Evolutionary conservation across 805 yeast genomes (phyloP), one percentile per base, ranked within the genome.

Genomic region (Barnettozyma siamensis): DNA sequence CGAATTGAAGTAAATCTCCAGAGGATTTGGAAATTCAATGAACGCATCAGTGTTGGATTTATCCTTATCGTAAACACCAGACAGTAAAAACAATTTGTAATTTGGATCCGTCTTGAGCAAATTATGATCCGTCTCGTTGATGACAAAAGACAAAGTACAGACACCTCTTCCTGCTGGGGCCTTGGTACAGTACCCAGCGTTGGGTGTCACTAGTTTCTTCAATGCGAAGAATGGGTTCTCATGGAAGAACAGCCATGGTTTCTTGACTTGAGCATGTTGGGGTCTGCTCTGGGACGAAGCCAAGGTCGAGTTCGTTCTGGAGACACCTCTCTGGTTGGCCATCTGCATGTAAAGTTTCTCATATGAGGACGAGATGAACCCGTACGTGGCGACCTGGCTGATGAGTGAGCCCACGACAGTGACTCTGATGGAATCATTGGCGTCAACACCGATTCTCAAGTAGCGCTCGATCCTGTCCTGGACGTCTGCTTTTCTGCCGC

Each of bases 1-100:
- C 5, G 69, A 70, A 55, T 91, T 87, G 31, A 84, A 69, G 31
- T 68, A 69, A 3, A 89, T 65, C 54, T 84, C 94, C 35, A 80
- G 64, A 5, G 86, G 87, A 21, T 64, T 67, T 0, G 98, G 97
- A 51, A 78, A 89, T 50, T 75, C 76, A 9, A 87, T 50, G 9
- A 58, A 50, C 0, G 64, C 70, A 38, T 69, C 56, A 2, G 46
- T 49, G 4, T 46, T 35, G 5, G 61, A 44, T 35, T 45, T 46
- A 5, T 21, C 11, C 34, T 47, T 51, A 32, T 61, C 60, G 16
- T 59, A 54, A n/a, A 62, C 66, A 5, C 83, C 87, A 50, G 83
- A 71, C 35, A 84, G 59, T 2, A 86, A 53, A 49, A 64, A 76
- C 4, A 86, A 46, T 40, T 66, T 70, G 44, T 57, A 60, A 11